Conservation (phyloP, 805 yeast genomes). For the Schwanniomyces occidentalis region DNA sequence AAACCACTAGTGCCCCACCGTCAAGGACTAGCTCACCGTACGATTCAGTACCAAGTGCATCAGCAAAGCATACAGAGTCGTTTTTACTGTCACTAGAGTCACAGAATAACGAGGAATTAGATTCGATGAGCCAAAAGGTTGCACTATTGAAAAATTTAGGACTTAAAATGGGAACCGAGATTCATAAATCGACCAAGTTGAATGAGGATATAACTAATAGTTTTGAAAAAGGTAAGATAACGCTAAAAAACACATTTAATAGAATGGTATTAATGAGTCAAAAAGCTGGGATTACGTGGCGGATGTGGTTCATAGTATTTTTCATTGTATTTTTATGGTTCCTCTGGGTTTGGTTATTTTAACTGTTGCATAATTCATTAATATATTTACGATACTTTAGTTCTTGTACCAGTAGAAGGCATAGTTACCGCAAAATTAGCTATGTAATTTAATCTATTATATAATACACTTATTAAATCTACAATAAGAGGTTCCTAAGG, state of each 20-base stretch:
- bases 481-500: too few relatives aligned
- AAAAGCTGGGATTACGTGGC: conserved; percentile 46
- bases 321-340: conserved; percentile 36
- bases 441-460: too few relatives aligned
- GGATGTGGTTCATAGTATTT: conserved; percentile 45
- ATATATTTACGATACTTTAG: too few relatives aligned
- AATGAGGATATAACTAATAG: conserved; percentile 42
- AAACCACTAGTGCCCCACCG: conserved; percentile 21
- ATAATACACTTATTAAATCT: too few relatives aligned
- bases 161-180: conserved; percentile 43
- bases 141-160: conserved; percentile 43
- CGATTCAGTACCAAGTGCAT: conserved; percentile 23
- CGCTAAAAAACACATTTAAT: conserved; percentile 43
- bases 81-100: conserved; percentile 44
- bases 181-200: conserved; percentile 39
- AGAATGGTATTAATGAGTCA: conserved; percentile 47
- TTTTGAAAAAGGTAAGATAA: conserved; percentile 40
- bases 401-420: too few relatives aligned
- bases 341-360: conserved; percentile 42
- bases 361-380: conserved; percentile 6
- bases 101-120: conserved; percentile 44
- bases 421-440: too few relatives aligned
- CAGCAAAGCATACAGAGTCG: conserved; percentile 43
- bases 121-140: conserved; percentile 42
- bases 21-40: conserved; percentile 40